phyloP scores from a whole-genome alignment of 2,329 filamentous ascomycete species.

The Penicillium sp. region DNA sequence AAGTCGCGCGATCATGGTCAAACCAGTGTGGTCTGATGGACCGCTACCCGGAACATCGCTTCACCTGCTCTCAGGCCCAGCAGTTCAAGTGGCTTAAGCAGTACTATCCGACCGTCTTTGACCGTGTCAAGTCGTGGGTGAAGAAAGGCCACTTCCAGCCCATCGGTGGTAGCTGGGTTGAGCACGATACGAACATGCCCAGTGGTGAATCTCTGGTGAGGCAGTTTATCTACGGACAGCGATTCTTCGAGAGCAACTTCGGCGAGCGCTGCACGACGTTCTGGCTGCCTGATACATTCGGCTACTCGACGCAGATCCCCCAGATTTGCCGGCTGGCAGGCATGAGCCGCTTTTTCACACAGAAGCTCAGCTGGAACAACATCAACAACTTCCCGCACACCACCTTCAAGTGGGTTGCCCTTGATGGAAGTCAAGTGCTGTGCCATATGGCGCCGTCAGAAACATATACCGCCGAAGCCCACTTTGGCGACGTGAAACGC shows the following conservation, averaged over 20 bases:
- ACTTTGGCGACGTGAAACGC: slow-evolving; percentile 91
- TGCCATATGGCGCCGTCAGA: slow-evolving; percentile 97
- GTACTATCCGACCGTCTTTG: slow-evolving; percentile 84
- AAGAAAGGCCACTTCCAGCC: slow-evolving; percentile 90
- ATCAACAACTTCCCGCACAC: slow-evolving; percentile 99
- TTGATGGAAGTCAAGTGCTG: slow-evolving; percentile 94
- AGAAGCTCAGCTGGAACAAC: slow-evolving; percentile 99
- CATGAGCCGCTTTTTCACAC: slow-evolving; percentile 95
- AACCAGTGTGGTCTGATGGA: slow-evolving; percentile 97
- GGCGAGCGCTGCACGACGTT: slow-evolving; percentile 88
- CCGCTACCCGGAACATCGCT: slow-evolving; percentile 89
- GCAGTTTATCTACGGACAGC: slow-evolving; percentile 93
- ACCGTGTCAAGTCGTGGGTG: slow-evolving; percentile 89
- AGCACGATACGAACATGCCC: slow-evolving; percentile 97
- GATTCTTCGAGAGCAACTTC: slow-evolving; percentile 93
- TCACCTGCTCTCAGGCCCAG: slow-evolving; percentile 91
- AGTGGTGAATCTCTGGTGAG: slow-evolving; percentile 92
- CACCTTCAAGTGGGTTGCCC: slow-evolving; percentile 96
- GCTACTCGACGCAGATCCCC: slow-evolving; percentile 92
- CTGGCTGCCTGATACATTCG: slow-evolving; percentile 98
- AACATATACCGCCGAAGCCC: slow-evolving; percentile 91
- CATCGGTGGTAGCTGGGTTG: slow-evolving; percentile 97
- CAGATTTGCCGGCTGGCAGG: slow-evolving; percentile 93
- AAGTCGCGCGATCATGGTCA: slow-evolving; percentile 93
- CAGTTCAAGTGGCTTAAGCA: slow-evolving; percentile 98